phyloP scores from a whole-genome alignment of 345 rosid genomes.

The Gossypium anomalum region DNA sequence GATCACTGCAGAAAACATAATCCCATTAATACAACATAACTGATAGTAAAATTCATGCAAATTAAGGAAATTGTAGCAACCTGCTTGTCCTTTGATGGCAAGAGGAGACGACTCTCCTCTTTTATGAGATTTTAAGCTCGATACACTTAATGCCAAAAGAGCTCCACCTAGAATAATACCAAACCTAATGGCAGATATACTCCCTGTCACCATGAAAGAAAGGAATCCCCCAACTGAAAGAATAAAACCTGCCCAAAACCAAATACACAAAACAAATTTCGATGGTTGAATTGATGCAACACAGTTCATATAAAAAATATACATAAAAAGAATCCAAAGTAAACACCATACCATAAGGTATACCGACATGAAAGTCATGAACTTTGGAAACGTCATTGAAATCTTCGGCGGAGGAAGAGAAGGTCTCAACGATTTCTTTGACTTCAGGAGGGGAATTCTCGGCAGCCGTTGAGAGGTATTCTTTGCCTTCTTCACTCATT shows the following conservation, averaged over 20 bases:
- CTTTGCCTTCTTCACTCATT: slow-evolving; percentile 65
- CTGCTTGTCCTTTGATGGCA: slow-evolving; percentile 84
- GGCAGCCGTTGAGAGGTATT: slow-evolving; percentile 57
- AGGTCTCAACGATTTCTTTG: slow-evolving; percentile 73
- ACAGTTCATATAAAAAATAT: not conserved
- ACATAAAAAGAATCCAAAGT: not conserved
- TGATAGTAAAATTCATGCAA: not conserved
- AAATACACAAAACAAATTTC: not conserved
- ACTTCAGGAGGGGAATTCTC: slow-evolving; percentile 74
- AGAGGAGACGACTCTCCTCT: slow-evolving; percentile 40
- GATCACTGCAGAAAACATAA: slow-evolving; percentile 48
- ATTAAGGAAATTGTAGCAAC: slow-evolving; percentile 35
- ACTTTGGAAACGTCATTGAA: slow-evolving; percentile 54
- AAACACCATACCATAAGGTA: slow-evolving; percentile 68
- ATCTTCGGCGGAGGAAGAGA: slow-evolving; percentile 52
- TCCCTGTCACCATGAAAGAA: slow-evolving; percentile 81
- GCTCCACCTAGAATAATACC: slow-evolving; percentile 88
- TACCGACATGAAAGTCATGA: slow-evolving; percentile 80
- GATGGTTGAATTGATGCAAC: not conserved
- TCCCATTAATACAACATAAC: not conserved
- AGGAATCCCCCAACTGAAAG: slow-evolving; percentile 74
- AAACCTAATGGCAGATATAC: slow-evolving; percentile 82
- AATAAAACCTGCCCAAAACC: slow-evolving; percentile 56
- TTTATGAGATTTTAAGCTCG: slow-evolving; percentile 59
- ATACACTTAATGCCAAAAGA: slow-evolving; percentile 66